Conservation (phyloP, 2,329 filamentous ascomycete species). For the Rutstroemia sp. region DNA sequence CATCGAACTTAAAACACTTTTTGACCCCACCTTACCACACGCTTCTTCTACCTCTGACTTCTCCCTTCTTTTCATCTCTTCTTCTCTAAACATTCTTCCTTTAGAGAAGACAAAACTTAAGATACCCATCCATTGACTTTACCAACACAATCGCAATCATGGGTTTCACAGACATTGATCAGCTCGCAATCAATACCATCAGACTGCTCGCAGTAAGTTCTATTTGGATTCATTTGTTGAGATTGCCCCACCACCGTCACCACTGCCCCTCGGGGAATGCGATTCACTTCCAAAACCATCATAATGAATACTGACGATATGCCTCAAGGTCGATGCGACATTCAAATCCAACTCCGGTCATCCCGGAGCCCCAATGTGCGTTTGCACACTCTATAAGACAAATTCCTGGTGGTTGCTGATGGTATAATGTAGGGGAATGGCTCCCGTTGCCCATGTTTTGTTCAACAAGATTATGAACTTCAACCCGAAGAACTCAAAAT, state of each 20-base stretch:
- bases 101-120: not conserved
- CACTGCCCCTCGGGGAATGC: conserved; percentile 23
- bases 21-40: not conserved
- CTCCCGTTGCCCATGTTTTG: conserved; percentile 90
- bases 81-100: not conserved
- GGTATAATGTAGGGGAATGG: conserved; percentile 58
- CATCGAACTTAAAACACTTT: not conserved
- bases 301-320: conserved; percentile 13
- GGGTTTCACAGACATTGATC: conserved; percentile 82
- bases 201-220: conserved; percentile 86
- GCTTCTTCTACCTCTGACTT: not conserved
- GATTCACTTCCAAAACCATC: conserved; percentile 4
- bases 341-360: conserved; percentile 94
- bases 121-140: not conserved
- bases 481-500: conserved; percentile 98
- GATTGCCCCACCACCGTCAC: conserved; percentile 31
- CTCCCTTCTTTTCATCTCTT: not conserved
- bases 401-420: not conserved
- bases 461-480: conserved; percentile 99
- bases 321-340: conserved; percentile 85
- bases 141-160: conserved; percentile 41
- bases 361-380: conserved; percentile 94
- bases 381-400: conserved; percentile 3
- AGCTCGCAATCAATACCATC: conserved; percentile 97
- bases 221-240: conserved; percentile 12